These are phyloP conservation scores for Ustilago trichophora DNA, from an alignment of 1,284 basidiomycete genomes.

Conservation along the genomic window DNA sequence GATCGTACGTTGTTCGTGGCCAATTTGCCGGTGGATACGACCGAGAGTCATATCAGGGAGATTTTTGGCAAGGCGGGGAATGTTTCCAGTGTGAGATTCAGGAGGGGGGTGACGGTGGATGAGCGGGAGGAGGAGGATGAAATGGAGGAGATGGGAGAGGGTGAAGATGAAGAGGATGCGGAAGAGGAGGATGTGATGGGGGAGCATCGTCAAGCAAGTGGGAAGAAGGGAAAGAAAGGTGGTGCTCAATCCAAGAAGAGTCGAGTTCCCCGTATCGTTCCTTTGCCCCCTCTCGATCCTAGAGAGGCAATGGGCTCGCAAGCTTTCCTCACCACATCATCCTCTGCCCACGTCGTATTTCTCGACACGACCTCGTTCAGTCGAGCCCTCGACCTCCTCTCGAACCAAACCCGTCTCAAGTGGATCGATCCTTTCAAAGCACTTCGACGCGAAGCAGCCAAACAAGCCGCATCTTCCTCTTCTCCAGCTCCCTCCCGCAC, in stretches of 20 bases:
- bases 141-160: constrained; percentile 40
- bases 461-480: too few relatives aligned
- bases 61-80: constrained; percentile 55
- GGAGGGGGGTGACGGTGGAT: constrained; percentile 1
- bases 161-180: constrained; percentile 8
- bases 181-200: too few relatives aligned
- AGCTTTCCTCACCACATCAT: constrained; percentile 39
- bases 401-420: background rate
- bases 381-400: constrained; percentile 42
- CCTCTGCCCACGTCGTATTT: constrained; percentile 59
- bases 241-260: constrained; percentile 8
- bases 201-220: too few relatives aligned
- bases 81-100: constrained; percentile 42
- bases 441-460: constrained; percentile 6
- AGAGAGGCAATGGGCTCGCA: constrained; percentile 13
- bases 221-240: constrained; percentile 18
- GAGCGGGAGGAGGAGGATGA: constrained; percentile 16
- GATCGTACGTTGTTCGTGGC: constrained; percentile 61
- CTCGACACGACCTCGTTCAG: constrained; percentile 47
- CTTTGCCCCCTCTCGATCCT: constrained; percentile 43
- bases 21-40: constrained; percentile 60
- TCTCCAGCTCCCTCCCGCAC: too few relatives aligned
- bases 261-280: constrained; percentile 25
- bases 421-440: constrained; percentile 27
- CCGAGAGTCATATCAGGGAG: constrained; percentile 45